A percentile compares a stretch with the other conserved stretches of the same genome.
Evolutionary conservation across 441 rosid genomes (phyloP).

Genomic region (Gossypium gossypioides): DNA sequence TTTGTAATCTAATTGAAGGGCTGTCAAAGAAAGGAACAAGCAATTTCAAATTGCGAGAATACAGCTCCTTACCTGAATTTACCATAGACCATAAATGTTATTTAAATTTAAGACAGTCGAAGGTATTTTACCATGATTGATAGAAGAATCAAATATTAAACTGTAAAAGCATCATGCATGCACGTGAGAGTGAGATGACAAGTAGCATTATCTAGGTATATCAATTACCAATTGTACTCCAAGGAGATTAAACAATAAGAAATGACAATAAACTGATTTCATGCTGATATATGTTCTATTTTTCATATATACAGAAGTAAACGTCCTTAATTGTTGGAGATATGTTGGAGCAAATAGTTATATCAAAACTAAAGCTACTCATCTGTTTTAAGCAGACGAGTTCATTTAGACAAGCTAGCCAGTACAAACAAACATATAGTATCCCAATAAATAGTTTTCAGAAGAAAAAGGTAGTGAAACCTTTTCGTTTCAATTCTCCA

Average conservation of each 20-base stretch:
- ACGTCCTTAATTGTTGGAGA: no score
- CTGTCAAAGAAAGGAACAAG: conserved; percentile 73
- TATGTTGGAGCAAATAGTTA: no score
- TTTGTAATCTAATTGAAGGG: conserved; percentile 55
- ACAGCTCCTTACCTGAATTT: conserved; percentile 53
- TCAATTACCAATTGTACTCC: background rate
- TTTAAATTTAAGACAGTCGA: background rate
- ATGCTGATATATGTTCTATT: background rate
- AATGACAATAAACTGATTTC: background rate
- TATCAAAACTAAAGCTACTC: no score
- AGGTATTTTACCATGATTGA: background rate
- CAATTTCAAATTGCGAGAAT: conserved; percentile 61
- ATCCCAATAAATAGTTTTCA: no score
- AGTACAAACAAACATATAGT: no score
- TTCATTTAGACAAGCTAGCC: no score
- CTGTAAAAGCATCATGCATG: background rate
- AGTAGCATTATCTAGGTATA: background rate
- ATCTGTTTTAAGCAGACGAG: no score
- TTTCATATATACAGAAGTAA: no score
- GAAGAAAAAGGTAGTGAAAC: no score
- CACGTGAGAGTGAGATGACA: background rate
- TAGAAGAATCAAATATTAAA: background rate
- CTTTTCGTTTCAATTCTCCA: no score
- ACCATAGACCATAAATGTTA: conserved; percentile 15
- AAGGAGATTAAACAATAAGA: background rate